These are phyloP conservation scores for Poa annua DNA, from an alignment of 176 grass and related monocot genomes.

Conservation along the genomic window DNA sequence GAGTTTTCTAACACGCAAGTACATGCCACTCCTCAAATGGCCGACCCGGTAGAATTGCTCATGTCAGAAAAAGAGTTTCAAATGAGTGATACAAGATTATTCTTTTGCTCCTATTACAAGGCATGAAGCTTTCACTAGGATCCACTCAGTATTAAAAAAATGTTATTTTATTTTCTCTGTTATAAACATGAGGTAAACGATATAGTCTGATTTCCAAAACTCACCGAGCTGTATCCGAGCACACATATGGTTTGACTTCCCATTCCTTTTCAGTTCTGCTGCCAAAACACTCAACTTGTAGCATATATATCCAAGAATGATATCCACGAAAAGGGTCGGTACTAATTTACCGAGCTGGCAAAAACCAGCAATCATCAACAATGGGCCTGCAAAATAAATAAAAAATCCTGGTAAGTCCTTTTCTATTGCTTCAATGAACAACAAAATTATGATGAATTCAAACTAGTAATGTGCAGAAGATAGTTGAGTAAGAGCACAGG, in stretches of 20 bases:
- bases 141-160: not conserved
- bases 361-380: no score
- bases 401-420: no score
- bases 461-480: no score
- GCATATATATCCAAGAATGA: conserved; percentile 26
- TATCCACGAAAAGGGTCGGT: conserved; percentile 29
- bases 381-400: no score
- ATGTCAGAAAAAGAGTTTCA: not conserved
- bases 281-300: conserved; percentile 36
- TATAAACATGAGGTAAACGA: no score
- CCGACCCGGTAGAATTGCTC: not conserved
- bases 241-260: conserved; percentile 20
- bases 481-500: not conserved
- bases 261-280: conserved; percentile 24
- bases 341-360: not conserved
- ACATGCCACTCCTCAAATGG: not conserved
- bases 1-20: not conserved
- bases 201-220: conserved; percentile 1
- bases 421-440: no score
- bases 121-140: not conserved
- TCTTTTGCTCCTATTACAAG: not conserved
- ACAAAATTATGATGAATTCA: no score
- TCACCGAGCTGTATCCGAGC: conserved; percentile 19
- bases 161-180: no score
- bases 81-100: not conserved